Percentiles rank a stretch among this genome's conserved stretches.
Evolutionary conservation across 176 grass and related monocot genomes (phyloP).

Genomic region (Juncus effusus): DNA sequence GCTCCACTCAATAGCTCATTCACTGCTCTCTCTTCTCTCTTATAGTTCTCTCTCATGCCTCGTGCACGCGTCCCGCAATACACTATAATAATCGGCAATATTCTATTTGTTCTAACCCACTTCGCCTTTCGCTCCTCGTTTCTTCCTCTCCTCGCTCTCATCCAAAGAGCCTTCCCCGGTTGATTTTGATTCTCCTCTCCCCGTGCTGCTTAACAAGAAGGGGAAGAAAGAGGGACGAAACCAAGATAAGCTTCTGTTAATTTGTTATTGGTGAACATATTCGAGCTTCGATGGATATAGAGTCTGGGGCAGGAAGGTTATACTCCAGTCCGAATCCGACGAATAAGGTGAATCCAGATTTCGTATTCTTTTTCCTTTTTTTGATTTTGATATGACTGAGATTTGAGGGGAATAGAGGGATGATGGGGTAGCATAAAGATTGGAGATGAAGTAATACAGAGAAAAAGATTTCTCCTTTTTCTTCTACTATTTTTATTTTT

Average conservation of each 20-base stretch:
- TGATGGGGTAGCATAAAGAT: not conserved
- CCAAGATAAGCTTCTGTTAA: not conserved
- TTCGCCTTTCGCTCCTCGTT: too few species aligned
- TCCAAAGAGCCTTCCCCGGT: slow-evolving; percentile 27
- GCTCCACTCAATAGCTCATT: too few species aligned
- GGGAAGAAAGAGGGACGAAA: not conserved
- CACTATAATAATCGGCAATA: too few species aligned
- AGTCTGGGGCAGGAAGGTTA: not conserved
- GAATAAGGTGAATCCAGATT: slow-evolving; percentile 7
- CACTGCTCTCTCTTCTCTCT: not conserved
- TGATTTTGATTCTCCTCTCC: slow-evolving; percentile 23
- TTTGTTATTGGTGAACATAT: not conserved
- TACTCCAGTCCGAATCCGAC: slow-evolving; percentile 11
- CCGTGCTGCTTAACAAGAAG: not conserved
- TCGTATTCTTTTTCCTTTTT: slow-evolving; percentile 10
- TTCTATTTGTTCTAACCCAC: too few species aligned
- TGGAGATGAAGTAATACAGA: not conserved
- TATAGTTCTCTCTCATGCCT: slow-evolving; percentile 4
- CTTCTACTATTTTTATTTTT: not conserved
- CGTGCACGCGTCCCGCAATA: not conserved
- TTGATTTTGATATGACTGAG: not conserved
- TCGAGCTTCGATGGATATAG: slow-evolving; percentile 19
- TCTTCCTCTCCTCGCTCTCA: too few species aligned
- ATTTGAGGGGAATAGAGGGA: not conserved
- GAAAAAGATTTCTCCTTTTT: not conserved